These are phyloP conservation scores for Hansfordia pulvinata DNA, from an alignment of 2,329 filamentous ascomycete species.

Conservation along the genomic window DNA sequence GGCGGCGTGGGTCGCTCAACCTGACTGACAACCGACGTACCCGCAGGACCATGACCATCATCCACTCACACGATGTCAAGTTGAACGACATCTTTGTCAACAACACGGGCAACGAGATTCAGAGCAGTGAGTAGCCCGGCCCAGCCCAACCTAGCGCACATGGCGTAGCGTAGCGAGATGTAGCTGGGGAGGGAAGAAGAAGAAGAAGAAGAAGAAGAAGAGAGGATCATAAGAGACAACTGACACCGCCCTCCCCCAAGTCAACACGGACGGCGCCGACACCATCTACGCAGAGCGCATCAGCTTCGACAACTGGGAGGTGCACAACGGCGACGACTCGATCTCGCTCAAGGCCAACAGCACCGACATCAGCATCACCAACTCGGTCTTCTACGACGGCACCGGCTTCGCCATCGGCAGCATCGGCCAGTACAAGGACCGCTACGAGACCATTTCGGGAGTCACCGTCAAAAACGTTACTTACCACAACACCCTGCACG, in stretches of 20 bases:
- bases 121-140: conserved; percentile 8
- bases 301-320: conserved; percentile 13
- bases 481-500: conserved; percentile 22
- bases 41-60: conserved; percentile 26
- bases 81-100: conserved; percentile 33
- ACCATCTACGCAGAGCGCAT: conserved; percentile 12
- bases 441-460: conserved; percentile 27
- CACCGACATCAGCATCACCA: conserved; percentile 16
- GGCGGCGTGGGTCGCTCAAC: no score
- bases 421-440: conserved; percentile 31
- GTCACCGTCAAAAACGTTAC: conserved; percentile 23
- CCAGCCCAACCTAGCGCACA: no score
- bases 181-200: no score
- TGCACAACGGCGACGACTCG: conserved; percentile 12
- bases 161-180: no score
- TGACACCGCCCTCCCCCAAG: no score
- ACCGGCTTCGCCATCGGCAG: conserved; percentile 30
- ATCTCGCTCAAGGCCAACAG: conserved; percentile 12
- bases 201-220: no score
- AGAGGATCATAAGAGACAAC: no score
- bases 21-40: conserved; percentile 1
- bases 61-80: conserved; percentile 24
- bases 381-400: conserved; percentile 25
- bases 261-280: conserved; percentile 19
- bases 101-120: conserved; percentile 18